Conservation (phyloP, 176 grass and related monocot genomes). For the Triticum turgidum region DNA sequence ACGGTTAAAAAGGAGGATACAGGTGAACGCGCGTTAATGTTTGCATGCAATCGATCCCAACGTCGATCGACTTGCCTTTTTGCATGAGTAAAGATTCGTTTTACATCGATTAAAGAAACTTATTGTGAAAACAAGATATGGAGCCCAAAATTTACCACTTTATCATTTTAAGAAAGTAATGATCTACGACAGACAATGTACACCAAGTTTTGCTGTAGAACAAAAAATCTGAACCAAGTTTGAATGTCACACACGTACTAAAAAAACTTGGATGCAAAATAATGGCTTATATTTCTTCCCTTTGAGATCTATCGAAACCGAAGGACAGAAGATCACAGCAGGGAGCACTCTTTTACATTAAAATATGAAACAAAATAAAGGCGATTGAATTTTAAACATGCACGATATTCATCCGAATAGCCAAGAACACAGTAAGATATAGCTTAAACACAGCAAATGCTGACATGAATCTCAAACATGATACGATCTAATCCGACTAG, state of each 20-base stretch:
- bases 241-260: background rate
- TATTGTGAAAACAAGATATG: background rate
- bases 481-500: background rate
- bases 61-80: background rate
- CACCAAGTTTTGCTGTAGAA: too few relatives aligned
- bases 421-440: background rate
- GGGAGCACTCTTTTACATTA: background rate
- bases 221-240: too few relatives aligned
- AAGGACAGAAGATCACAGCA: background rate
- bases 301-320: background rate
- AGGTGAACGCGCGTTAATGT: background rate
- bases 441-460: too few relatives aligned
- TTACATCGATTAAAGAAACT: background rate
- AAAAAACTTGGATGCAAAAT: background rate
- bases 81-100: too few relatives aligned
- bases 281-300: background rate
- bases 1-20: background rate
- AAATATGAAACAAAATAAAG: background rate
- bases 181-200: background rate
- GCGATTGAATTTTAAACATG: background rate
- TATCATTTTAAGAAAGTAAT: background rate
- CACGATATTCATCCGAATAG: background rate
- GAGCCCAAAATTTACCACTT: background rate
- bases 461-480: background rate
- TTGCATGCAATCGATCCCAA: background rate